phyloP scores from a whole-genome alignment of 257 asterid genomes.

The Euphrasia confusa region DNA sequence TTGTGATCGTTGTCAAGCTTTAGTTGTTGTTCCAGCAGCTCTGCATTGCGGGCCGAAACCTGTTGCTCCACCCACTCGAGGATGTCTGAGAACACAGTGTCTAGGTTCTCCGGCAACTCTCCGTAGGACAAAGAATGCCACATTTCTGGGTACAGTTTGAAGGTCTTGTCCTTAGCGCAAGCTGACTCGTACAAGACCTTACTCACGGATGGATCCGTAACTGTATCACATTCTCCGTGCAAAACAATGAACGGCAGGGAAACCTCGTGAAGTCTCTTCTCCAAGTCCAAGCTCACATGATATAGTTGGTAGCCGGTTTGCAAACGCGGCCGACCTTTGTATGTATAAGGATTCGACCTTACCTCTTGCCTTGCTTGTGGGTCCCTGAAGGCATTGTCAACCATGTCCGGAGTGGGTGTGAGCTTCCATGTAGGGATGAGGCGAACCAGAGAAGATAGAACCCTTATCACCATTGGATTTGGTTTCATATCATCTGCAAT shows the following conservation, averaged over 20 bases:
- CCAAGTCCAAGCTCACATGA: constrained; percentile 59
- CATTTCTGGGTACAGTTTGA: constrained; percentile 78
- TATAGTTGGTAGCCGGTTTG: constrained; percentile 64
- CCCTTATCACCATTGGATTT: constrained; percentile 39
- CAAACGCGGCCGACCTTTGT: constrained; percentile 86
- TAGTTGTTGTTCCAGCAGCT: constrained; percentile 22
- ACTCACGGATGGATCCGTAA: constrained; percentile 65
- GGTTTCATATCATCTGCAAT: constrained; percentile 78
- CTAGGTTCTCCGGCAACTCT: constrained; percentile 69
- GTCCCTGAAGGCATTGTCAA: constrained; percentile 68
- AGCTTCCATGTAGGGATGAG: constrained; percentile 75
- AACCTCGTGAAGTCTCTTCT: constrained; percentile 63
- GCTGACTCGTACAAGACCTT: constrained; percentile 54
- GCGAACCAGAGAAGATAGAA: constrained; percentile 38
- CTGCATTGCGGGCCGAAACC: constrained; percentile 5
- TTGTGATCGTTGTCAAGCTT: constrained; percentile 30
- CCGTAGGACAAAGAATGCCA: constrained; percentile 93
- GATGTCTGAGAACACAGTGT: constrained; percentile 55
- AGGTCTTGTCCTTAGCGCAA: constrained; percentile 59
- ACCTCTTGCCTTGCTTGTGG: constrained; percentile 70
- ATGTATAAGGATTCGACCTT: constrained; percentile 60
- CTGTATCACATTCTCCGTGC: constrained; percentile 56
- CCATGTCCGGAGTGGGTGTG: constrained; percentile 79
- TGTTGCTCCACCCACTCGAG: constrained; percentile 52
- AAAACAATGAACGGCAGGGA: constrained; percentile 55